These are phyloP conservation scores for Geranium brycei DNA, from an alignment of 345 rosid genomes.

Conservation along the genomic window DNA sequence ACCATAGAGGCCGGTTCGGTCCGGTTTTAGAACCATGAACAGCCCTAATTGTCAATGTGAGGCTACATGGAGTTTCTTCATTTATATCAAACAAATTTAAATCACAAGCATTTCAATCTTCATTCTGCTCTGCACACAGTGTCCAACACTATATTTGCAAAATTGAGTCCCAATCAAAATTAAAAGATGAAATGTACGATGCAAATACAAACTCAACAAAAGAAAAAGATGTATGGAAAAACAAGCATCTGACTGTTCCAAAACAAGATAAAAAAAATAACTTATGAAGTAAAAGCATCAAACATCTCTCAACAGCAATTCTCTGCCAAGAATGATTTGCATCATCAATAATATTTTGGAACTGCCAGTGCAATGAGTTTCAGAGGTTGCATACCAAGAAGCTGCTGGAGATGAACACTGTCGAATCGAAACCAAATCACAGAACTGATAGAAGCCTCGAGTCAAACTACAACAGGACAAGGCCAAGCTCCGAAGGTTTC, in stretches of 20 bases:
- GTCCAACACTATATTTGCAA: too few species aligned
- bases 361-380: background rate
- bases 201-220: too few species aligned
- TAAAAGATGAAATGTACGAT: too few species aligned
- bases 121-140: too few species aligned
- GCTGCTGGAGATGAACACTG: background rate
- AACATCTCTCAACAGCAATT: conserved; percentile 11
- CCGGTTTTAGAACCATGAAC: too few species aligned
- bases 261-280: background rate
- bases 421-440: conserved; percentile 6
- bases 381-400: conserved; percentile 6
- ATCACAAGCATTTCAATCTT: too few species aligned
- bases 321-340: background rate
- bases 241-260: background rate
- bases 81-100: too few species aligned
- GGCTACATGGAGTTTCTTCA: too few species aligned
- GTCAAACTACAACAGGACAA: conserved; percentile 52
- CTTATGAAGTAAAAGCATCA: background rate
- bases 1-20: too few species aligned
- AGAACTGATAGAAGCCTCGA: conserved; percentile 1
- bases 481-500: conserved; percentile 71
- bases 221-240: background rate
- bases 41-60: too few species aligned
- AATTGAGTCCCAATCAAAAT: too few species aligned
- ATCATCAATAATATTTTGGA: too few species aligned